A percentile compares a stretch with the other conserved stretches of the same genome.
Evolutionary conservation across 2,329 filamentous ascomycete genomes (phyloP).

Genomic region (Coniella lustricola): DNA sequence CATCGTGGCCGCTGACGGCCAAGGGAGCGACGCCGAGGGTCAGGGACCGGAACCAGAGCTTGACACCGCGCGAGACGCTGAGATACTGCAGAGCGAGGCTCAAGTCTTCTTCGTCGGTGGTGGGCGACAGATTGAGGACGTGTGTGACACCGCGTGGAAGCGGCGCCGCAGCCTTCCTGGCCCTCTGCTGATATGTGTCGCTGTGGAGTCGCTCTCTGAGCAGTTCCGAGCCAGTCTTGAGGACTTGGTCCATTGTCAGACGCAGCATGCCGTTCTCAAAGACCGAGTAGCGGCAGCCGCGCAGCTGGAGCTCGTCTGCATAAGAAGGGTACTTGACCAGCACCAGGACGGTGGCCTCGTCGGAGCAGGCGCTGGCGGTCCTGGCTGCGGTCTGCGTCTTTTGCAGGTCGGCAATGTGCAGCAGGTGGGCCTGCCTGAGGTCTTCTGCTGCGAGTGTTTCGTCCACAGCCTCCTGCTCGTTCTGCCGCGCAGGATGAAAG

Average conservation of each 20-base stretch:
- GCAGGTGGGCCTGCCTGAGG: slow-evolving; percentile 1
- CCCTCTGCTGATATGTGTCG: slow-evolving; percentile 8
- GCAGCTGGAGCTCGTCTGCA: not conserved
- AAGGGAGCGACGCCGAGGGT: not conserved
- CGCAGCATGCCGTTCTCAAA: slow-evolving; percentile 5
- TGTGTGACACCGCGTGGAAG: slow-evolving; percentile 5
- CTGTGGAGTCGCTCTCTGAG: slow-evolving; percentile 2
- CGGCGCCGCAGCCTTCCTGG: not conserved
- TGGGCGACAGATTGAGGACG: slow-evolving; percentile 14
- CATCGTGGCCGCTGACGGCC: slow-evolving; percentile 13
- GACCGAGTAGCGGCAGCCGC: slow-evolving; percentile 1
- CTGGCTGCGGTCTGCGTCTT: not conserved
- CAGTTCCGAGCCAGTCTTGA: slow-evolving; percentile 6
- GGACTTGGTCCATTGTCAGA: slow-evolving; percentile 5
- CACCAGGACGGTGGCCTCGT: not conserved
- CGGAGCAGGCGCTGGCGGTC: not conserved
- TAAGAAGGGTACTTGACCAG: slow-evolving; percentile 6
- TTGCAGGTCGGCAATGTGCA: slow-evolving; percentile 9
- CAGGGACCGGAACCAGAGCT: slow-evolving; percentile 13
- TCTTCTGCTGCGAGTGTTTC: not conserved
- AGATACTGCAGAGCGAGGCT: slow-evolving; percentile 6
- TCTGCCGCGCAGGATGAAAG: too few relatives aligned
- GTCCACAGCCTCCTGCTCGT: not conserved
- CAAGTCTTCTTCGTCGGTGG: slow-evolving; percentile 10
- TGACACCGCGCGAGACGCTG: slow-evolving; percentile 6